Conservation (phyloP, 331 rosid genomes). For the Arachis monticola region DNA sequence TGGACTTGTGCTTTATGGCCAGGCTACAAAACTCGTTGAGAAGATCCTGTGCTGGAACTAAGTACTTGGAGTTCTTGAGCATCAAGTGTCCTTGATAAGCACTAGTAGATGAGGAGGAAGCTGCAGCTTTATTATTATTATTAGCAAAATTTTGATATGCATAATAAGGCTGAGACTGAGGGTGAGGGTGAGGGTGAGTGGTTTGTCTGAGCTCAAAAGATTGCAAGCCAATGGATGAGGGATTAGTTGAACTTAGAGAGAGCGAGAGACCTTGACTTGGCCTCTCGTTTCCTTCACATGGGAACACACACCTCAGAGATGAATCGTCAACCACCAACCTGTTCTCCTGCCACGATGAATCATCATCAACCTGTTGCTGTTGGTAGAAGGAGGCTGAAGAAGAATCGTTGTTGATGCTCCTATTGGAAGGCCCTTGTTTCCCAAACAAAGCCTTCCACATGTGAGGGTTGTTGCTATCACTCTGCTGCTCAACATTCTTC, state of each 20-base stretch:
- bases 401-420: constrained; percentile 42
- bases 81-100: constrained; percentile 49
- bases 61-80: constrained; percentile 63
- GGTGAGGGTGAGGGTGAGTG: constrained; percentile 33
- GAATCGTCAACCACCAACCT: constrained; percentile 71
- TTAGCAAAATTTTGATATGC: background rate
- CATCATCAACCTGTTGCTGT: constrained; percentile 33
- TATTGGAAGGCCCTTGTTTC: constrained; percentile 47
- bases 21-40: constrained; percentile 83
- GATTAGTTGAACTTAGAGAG: constrained; percentile 69
- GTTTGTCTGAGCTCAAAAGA: constrained; percentile 70
- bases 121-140: too few relatives aligned
- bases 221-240: constrained; percentile 69
- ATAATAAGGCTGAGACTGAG: constrained; percentile 36
- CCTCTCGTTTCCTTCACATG: constrained; percentile 80
- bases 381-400: constrained; percentile 39
- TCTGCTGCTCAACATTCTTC: constrained; percentile 50
- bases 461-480: constrained; percentile 27
- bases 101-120: constrained; percentile 6
- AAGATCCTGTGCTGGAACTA: constrained; percentile 73
- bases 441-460: constrained; percentile 53
- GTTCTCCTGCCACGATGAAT: constrained; percentile 51
- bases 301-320: constrained; percentile 78
- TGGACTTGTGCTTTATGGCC: constrained; percentile 53
- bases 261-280: constrained; percentile 91